Base-by-base conservation (phyloP, 768 basidiomycete species). In the Lyophyllum shimeji region DNA sequence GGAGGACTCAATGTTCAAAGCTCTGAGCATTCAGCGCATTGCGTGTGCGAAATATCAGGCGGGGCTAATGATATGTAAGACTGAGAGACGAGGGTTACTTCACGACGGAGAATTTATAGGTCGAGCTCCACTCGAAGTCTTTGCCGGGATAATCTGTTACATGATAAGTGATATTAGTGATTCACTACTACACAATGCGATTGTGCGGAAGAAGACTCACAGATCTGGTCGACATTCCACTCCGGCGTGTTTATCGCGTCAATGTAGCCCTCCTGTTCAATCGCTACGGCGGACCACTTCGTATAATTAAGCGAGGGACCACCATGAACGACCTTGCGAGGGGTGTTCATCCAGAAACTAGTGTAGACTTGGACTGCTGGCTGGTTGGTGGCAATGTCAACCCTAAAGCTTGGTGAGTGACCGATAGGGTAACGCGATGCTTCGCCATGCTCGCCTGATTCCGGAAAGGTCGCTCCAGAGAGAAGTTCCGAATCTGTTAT, bases 241-340 rank as follows among this genome's bases (percentile, higher is more conserved):
- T 82, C 76, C 0, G 82, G 82, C 4, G 76, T 80, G 57, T 84
- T 81, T 51, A 83, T 81, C 11, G 81, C 82, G 62, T 77, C 82
- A 43, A 83, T 69, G 57, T 77, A 79, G 7, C 80, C 79, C 60
- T 81, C 72, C 59, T 81, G 81, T 60, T 83, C 82, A 50, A 84
- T 76, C 0, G 79, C 82, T 15, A 82, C 74, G 0, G 78, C 80
- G 42, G 74, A 70, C 60, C 69, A 76, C 33, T 61, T 67, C 2
- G 69, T 70, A 62, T 82, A 83, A 13, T 67, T 72, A 15, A 71
- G 57, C 6, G 62, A 62, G 1, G 80, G 75, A 0, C 81, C 82
- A 4, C 81, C 82, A 49, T 82, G 82, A 12, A 74, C 69, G 0
- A 45, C 63, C 62, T 84, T 84, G 0, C 82, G 72, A 8, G 76